phyloP scores from a whole-genome alignment of 352 stramenopile genomes.

The Phytophthora cactorum region DNA sequence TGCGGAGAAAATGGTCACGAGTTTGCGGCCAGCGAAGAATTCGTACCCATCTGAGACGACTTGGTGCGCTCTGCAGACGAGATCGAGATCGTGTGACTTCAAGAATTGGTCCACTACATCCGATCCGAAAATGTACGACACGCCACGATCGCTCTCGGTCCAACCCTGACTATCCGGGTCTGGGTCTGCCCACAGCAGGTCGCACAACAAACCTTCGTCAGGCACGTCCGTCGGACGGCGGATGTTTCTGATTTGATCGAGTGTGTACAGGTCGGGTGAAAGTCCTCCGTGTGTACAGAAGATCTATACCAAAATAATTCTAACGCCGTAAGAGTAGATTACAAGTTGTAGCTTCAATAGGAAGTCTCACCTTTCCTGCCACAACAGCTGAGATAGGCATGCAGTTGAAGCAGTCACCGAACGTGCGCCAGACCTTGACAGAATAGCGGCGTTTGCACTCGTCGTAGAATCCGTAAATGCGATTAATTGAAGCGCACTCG shows the following conservation, averaged over 20 bases:
- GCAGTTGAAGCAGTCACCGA: constrained; percentile 99
- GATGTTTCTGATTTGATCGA: constrained; percentile 97
- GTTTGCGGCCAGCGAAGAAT: constrained; percentile 98
- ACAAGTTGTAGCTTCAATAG: no score
- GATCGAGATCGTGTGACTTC: constrained; percentile 96
- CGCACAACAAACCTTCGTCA: constrained; percentile 85
- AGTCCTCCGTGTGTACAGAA: constrained; percentile 97
- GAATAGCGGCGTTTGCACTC: constrained; percentile 96
- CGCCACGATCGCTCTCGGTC: constrained; percentile 97
- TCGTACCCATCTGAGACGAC: constrained; percentile 99
- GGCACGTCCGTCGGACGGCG: constrained; percentile 83
- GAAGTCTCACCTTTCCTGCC: constrained; percentile 86
- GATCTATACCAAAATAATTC: constrained; percentile 65
- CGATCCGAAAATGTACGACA: constrained; percentile 98
- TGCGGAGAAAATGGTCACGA: constrained; percentile 99
- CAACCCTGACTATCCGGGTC: constrained; percentile 91
- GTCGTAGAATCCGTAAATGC: constrained; percentile 99
- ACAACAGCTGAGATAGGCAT: constrained; percentile 96
- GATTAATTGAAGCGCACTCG: constrained; percentile 98
- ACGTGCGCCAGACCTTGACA: constrained; percentile 94
- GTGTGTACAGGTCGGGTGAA: constrained; percentile 95
- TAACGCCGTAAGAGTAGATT: neutral
- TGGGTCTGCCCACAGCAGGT: constrained; percentile 90
- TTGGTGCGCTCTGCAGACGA: constrained; percentile 98
- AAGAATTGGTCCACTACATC: constrained; percentile 98